Conservation (phyloP, 805 yeast genomes). For the Monosporozyma aquatica region DNA sequence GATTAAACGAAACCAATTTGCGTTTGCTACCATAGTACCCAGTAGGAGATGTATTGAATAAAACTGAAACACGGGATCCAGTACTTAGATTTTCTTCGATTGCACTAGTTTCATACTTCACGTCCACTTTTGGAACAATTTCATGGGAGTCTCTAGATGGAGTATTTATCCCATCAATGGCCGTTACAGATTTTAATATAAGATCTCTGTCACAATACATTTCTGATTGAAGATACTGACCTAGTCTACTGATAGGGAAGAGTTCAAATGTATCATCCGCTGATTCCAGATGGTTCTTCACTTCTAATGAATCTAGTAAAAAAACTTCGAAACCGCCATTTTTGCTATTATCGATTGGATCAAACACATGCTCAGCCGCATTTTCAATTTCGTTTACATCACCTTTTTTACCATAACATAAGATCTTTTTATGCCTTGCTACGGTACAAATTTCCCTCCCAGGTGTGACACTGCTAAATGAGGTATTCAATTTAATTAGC, state of each 20-base stretch:
- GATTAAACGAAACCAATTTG: too few species aligned
- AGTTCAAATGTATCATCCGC: neutral
- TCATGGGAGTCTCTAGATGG: neutral
- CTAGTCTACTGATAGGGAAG: neutral
- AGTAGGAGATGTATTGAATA: too few species aligned
- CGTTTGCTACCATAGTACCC: too few species aligned
- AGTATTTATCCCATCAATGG: neutral
- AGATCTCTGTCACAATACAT: neutral
- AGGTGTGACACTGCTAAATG: conserved; percentile 13
- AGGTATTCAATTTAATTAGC: conserved; percentile 10
- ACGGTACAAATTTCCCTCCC: conserved; percentile 15
- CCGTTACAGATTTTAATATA: neutral
- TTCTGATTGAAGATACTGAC: too few species aligned
- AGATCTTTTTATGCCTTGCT: conserved; percentile 13
- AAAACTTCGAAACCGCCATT: conserved; percentile 19
- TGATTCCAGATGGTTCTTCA: neutral
- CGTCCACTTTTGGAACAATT: neutral
- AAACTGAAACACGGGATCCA: too few species aligned
- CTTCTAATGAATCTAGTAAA: conserved; percentile 4
- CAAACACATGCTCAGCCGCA: too few species aligned
- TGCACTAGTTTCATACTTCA: neutral
- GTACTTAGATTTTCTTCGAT: neutral
- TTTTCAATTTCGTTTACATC: conserved; percentile 5
- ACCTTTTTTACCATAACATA: conserved; percentile 17
- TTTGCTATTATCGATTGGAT: conserved; percentile 3